Conservation (phyloP, 1,139 yeast species). For the Geotrichum europaeum region DNA sequence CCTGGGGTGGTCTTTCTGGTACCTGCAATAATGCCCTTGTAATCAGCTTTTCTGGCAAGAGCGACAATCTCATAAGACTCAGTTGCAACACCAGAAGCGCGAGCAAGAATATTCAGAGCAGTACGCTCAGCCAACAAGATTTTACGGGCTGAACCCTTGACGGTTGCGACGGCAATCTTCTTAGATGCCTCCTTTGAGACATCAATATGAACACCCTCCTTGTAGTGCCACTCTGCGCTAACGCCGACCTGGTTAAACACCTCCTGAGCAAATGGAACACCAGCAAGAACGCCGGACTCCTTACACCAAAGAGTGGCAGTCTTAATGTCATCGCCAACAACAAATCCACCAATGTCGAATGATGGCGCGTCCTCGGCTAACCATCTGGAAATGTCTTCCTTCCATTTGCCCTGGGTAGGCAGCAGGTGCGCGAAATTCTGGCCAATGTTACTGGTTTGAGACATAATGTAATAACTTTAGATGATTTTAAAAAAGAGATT, state of each 20-base stretch:
- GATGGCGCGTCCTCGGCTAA: conserved; percentile 86
- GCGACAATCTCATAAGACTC: conserved; percentile 50
- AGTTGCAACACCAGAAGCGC: conserved; percentile 90
- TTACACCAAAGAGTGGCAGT: conserved; percentile 78
- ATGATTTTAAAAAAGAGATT: background rate
- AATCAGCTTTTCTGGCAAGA: conserved; percentile 67
- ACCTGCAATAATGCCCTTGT: conserved; percentile 85
- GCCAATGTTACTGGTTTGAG: conserved; percentile 32
- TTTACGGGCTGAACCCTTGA: conserved; percentile 73
- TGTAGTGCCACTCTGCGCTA: conserved; percentile 60
- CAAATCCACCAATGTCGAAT: conserved; percentile 90
- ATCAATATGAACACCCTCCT: conserved; percentile 61
- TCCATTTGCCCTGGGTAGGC: conserved; percentile 76
- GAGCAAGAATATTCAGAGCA: conserved; percentile 71
- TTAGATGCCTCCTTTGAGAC: conserved; percentile 42
- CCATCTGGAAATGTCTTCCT: conserved; percentile 65
- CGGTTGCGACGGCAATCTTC: conserved; percentile 69
- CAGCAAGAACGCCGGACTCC: conserved; percentile 74
- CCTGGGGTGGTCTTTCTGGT: conserved; percentile 98
- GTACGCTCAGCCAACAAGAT: conserved; percentile 81
- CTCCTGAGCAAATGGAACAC: conserved; percentile 85
- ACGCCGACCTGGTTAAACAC: conserved; percentile 73
- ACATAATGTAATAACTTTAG: background rate
- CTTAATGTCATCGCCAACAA: conserved; percentile 72
- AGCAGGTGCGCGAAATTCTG: conserved; percentile 46